phyloP scores from a whole-genome alignment of 208 protist genomes.

The Crithidia bombi region DNA sequence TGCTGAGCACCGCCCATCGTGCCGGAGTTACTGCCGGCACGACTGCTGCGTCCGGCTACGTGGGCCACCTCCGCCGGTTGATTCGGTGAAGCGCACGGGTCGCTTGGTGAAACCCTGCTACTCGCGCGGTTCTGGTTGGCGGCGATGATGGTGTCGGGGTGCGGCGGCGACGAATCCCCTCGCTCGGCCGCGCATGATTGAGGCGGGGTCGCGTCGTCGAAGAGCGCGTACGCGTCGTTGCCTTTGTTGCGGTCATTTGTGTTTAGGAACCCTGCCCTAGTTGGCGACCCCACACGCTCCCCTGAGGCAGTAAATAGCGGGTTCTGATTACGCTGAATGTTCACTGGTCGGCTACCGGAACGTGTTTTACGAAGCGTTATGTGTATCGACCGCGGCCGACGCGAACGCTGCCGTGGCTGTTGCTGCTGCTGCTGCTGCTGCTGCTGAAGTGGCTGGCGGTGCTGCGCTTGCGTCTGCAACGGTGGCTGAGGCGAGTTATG shows the following conservation, averaged over 20 bases:
- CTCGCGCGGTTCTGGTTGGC: neutral
- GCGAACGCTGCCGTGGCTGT: conserved; percentile 2
- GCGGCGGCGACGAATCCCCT: too few species aligned
- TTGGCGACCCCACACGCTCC: conserved; percentile 4
- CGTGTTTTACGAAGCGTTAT: conserved; percentile 45
- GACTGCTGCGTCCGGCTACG: neutral
- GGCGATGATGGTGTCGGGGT: too few species aligned
- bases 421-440: conserved; percentile 12
- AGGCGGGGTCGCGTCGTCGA: neutral
- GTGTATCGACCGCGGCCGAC: conserved; percentile 38
- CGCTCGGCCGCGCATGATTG: too few species aligned
- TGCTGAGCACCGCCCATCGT: neutral
- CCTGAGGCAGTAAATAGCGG: neutral
- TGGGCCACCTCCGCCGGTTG: neutral
- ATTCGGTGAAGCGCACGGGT: neutral
- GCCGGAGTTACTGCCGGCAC: conserved; percentile 5
- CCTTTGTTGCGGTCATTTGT: neutral
- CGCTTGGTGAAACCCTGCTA: neutral
- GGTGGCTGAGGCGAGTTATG: too few species aligned
- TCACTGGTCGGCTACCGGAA: conserved; percentile 38
- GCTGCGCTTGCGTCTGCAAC: too few species aligned
- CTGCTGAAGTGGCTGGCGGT: conserved; percentile 9
- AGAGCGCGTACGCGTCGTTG: neutral
- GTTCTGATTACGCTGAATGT: conserved; percentile 21
- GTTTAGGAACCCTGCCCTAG: too few species aligned